Evolutionary conservation across 2,329 filamentous ascomycete genomes (phyloP).

Genomic region (Alternaria incomplexa): DNA sequence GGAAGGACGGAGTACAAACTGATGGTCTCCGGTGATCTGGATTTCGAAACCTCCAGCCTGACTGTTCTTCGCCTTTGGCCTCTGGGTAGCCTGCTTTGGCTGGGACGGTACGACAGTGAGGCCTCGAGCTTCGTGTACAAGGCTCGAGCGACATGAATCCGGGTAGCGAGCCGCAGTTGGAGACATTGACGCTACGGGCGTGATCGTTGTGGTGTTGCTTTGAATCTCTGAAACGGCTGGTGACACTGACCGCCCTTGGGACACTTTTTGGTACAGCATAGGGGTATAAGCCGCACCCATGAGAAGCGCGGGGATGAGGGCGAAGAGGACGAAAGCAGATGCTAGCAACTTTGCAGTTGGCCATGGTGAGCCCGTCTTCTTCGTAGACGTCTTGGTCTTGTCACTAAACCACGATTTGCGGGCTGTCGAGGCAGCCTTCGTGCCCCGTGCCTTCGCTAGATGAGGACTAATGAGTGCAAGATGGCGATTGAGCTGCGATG

Average conservation of each 20-base stretch:
- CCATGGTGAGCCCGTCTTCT: slow-evolving; percentile 7
- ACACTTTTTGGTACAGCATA: slow-evolving; percentile 13
- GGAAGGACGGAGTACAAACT: slow-evolving; percentile 60
- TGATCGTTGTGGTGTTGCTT: slow-evolving; percentile 5
- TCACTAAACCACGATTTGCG: slow-evolving; percentile 4
- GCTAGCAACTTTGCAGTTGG: slow-evolving; percentile 6
- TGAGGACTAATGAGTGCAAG: slow-evolving; percentile 41
- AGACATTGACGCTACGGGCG: slow-evolving; percentile 6
- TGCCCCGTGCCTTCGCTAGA: slow-evolving; percentile 12
- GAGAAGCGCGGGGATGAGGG: slow-evolving; percentile 23
- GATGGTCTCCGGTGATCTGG: slow-evolving; percentile 60
- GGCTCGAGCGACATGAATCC: not conserved
- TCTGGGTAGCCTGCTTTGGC: slow-evolving; percentile 10
- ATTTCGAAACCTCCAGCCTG: slow-evolving; percentile 56
- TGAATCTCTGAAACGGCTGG: slow-evolving; percentile 2
- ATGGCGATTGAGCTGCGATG: slow-evolving; percentile 48
- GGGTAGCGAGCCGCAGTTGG: not conserved
- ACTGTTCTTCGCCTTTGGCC: slow-evolving; percentile 23
- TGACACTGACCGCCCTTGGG: slow-evolving; percentile 5
- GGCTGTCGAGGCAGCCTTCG: not conserved
- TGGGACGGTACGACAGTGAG: slow-evolving; percentile 23
- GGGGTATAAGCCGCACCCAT: slow-evolving; percentile 20
- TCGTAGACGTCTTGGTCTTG: slow-evolving; percentile 9
- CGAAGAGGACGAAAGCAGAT: slow-evolving; percentile 22
- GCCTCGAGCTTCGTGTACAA: slow-evolving; percentile 15